Conservation (phyloP, 2,329 filamentous ascomycete species). For the Alternaria atra region DNA sequence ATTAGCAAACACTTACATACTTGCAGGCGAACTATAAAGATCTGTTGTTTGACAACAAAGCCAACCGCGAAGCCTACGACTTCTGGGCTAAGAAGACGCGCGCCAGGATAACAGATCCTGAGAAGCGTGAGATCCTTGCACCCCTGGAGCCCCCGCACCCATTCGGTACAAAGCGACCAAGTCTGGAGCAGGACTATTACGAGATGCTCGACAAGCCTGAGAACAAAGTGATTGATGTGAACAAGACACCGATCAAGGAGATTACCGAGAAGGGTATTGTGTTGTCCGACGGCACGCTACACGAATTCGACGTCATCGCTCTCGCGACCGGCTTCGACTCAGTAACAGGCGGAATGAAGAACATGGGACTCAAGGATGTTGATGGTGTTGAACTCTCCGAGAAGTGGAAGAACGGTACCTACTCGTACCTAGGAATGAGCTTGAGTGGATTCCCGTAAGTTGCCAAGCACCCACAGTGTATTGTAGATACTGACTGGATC, state of each 20-base stretch:
- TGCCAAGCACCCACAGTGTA: neutral
- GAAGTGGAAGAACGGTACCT: constrained; percentile 54
- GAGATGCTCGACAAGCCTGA: constrained; percentile 56
- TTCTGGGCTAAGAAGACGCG: constrained; percentile 59
- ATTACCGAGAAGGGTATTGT: constrained; percentile 53
- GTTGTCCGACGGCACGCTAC: constrained; percentile 52
- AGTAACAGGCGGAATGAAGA: constrained; percentile 55
- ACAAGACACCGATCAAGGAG: constrained; percentile 52
- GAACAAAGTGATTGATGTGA: constrained; percentile 56
- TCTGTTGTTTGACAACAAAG: constrained; percentile 52
- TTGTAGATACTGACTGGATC: neutral
- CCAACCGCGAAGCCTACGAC: constrained; percentile 57
- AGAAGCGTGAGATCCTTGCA: constrained; percentile 58
- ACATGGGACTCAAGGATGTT: constrained; percentile 50
- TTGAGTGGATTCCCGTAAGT: constrained; percentile 46
- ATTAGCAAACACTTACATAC: neutral
- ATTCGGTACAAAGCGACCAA: constrained; percentile 59
- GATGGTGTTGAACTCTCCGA: constrained; percentile 50
- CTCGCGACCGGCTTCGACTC: constrained; percentile 59
- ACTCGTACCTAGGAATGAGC: constrained; percentile 56
- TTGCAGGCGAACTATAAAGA: constrained; percentile 48
- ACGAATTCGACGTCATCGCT: constrained; percentile 57
- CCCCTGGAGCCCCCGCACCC: constrained; percentile 56
- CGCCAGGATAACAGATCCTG: constrained; percentile 54
- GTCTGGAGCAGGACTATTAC: constrained; percentile 59